Evolutionary conservation across 768 basidiomycete genomes (phyloP), one percentile per base, ranked within the genome.

Genomic region (Myochromella boudieri): DNA sequence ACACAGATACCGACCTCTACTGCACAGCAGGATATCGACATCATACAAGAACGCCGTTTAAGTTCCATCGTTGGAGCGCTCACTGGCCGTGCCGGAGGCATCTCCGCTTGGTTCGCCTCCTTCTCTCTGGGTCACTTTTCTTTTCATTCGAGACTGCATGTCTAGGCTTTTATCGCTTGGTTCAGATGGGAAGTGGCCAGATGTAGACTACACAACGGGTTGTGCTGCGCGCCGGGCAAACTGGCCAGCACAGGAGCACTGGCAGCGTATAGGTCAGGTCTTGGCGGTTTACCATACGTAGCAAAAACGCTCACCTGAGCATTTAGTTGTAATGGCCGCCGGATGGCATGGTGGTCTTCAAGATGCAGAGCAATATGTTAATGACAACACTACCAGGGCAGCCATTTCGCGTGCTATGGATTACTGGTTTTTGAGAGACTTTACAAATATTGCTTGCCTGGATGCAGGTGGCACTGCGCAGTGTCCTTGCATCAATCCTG

Each of bases 171-270:
- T 67, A 26, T 71, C 75, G 24, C 71, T 82, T 12, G 71, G 71
- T 6, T 6, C 64, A n/a, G 63, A 70, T 59, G 78, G 77, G 4
- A 75, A 75, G 61, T 82, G 81, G 81, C 77, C 78, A 0, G 76
- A 68, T 33, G 69, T 87, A 6, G 74, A 86, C 55, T 85, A 85
- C 53, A 75, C 80, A 0, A 69, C 80, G 14, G 84, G 85, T 9
- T 87, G 84, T 51, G 56, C 60, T 25, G 85, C 81, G 9, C 74
- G 74, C 44, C 71, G 79, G 8, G 84, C 84, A 3, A 87, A 83
- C 54, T 87, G 85, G 85, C 84, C 83, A 4, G 84, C 84, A 11
- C 70, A 79, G 60, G 59, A 51, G 1, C 83, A 86, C 53, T 84
- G 81, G 79, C 60, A 62, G 33, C 71, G 78, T 27, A 69, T 79